These are phyloP conservation scores for Sclerotinia subarctica DNA, from an alignment of 2,329 filamentous ascomycete species.

Conservation along the genomic window DNA sequence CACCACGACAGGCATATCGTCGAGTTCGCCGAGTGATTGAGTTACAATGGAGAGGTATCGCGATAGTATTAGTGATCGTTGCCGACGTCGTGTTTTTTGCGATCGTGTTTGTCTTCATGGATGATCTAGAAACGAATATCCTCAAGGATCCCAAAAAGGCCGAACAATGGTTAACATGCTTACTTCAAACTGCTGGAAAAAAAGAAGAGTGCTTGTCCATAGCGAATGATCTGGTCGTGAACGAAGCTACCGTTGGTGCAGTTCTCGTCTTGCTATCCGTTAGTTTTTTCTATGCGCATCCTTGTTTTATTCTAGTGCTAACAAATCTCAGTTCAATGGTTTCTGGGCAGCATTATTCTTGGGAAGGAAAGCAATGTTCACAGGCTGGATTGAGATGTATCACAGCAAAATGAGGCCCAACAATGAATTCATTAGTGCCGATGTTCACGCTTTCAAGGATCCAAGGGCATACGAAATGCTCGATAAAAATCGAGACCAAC, in stretches of 20 bases:
- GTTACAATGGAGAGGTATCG: constrained; percentile 91
- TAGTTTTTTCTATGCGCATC: constrained; percentile 41
- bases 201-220: constrained; percentile 63
- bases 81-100: constrained; percentile 92
- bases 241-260: constrained; percentile 72
- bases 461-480: constrained; percentile 80
- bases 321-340: constrained; percentile 63
- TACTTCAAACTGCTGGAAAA: constrained; percentile 56
- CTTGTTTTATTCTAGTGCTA: neutral
- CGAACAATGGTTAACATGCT: constrained; percentile 67
- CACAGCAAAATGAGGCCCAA: constrained; percentile 49
- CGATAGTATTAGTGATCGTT: constrained; percentile 85
- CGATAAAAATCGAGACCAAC: constrained; percentile 40
- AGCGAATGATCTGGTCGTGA: constrained; percentile 63
- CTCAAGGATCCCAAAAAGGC: constrained; percentile 46
- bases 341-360: constrained; percentile 82
- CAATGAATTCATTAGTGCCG: constrained; percentile 84
- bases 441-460: constrained; percentile 62
- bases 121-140: constrained; percentile 52
- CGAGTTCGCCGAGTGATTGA: constrained; percentile 82
- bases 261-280: constrained; percentile 80
- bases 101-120: constrained; percentile 83
- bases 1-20: constrained; percentile 82
- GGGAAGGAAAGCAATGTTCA: constrained; percentile 78
- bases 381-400: constrained; percentile 73